Conservation (phyloP, 2,329 filamentous ascomycete genomes). For the Fusarium veterinarium region DNA sequence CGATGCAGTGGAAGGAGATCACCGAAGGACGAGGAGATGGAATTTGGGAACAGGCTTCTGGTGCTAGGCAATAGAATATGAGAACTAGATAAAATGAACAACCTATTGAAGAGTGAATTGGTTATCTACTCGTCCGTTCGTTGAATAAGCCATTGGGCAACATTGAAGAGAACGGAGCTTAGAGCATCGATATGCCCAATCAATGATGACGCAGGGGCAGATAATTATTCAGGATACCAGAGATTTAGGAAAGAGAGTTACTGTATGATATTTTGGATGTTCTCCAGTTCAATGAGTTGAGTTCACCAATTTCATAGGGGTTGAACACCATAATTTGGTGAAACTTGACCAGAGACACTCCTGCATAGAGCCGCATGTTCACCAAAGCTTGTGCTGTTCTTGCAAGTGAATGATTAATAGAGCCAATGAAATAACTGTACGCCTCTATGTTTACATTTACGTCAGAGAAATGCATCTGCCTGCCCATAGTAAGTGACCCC, state of each 20-base stretch:
- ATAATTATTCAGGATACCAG: no score
- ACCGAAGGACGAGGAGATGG: conserved; percentile 55
- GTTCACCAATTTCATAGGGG: neutral
- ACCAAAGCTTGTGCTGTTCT: neutral
- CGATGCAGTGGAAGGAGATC: conserved; percentile 77
- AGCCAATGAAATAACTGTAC: neutral
- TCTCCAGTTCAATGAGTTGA: neutral
- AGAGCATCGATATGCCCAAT: neutral
- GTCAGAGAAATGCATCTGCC: neutral
- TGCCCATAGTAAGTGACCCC: neutral
- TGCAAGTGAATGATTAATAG: neutral
- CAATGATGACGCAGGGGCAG: neutral
- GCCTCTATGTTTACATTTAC: neutral
- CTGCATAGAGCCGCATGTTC: neutral
- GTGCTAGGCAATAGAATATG: conserved; percentile 16
- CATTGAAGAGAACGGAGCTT: neutral
- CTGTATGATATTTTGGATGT: neutral
- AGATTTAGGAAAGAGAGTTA: neutral
- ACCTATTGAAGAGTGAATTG: neutral
- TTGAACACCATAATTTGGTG: neutral
- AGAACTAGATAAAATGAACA: neutral
- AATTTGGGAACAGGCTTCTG: conserved; percentile 53
- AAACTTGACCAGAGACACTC: neutral
- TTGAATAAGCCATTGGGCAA: neutral
- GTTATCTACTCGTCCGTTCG: neutral